Base-by-base conservation (phyloP, 768 basidiomycete genomes). In the Lanmaoa pseudosensibilis region DNA sequence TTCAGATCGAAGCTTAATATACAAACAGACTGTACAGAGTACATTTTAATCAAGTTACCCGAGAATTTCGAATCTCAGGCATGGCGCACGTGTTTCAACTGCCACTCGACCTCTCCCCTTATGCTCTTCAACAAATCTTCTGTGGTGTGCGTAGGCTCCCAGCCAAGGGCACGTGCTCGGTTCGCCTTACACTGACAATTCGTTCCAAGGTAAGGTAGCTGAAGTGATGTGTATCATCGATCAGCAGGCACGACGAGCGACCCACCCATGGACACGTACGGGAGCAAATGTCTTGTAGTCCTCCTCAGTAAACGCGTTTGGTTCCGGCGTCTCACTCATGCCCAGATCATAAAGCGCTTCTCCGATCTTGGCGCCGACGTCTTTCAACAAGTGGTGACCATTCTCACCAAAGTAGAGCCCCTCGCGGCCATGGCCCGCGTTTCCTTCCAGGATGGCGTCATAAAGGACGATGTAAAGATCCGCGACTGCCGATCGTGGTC, bases 381-480 rank as follows among this genome's bases (percentile, higher is more conserved):
- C 75, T 47, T 77, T 79, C 32, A 80, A 41, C 9, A 61, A 66
- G 43, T 82, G 76, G 46, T 85, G 80, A 19, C 78, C 83, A 47
- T 75, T 83, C 58, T 75, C 81, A 12, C 71, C 79, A 60, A 84
- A 84, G 61, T 84, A 85, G 36, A 72, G 76, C 0, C 85, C 85
- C 30, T 81, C 78, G 4, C 75, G 76, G 36, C 67, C 67, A 32
- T 69, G 67, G 1, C 49, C 47, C 0, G 58, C 62, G 5, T 60
- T 67, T 16, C 60, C 62, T 0, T 71, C 61, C 23, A 64, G 32
- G 15, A 65, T 59, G 5, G 75, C 71, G 25, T 83, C 75, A 55
- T 79, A 81, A 0, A 85, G 59, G 3, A 71, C 50, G 50, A 74
- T 66, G 59, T 78, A 86, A 6, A 86, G 70, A 46, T 49, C 79